Percentiles rank a stretch among this genome's conserved stretches.
These are phyloP conservation scores for Ramaria sp. DNA, from an alignment of 768 basidiomycete species.

Conservation along the genomic window DNA sequence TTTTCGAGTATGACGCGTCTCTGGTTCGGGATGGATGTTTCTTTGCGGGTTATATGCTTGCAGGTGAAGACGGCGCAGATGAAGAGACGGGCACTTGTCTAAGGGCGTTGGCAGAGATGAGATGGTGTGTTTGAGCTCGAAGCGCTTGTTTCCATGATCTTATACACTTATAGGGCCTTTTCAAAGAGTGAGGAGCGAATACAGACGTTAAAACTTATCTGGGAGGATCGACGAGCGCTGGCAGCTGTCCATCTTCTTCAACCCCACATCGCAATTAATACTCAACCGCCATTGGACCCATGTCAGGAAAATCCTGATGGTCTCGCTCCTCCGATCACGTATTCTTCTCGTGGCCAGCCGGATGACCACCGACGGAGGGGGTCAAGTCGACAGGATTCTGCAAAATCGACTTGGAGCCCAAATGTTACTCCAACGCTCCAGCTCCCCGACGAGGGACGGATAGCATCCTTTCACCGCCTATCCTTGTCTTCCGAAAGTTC, in stretches of 20 bases:
- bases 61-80: slow-evolving; percentile 37
- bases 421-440: neutral
- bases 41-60: slow-evolving; percentile 72
- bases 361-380: neutral
- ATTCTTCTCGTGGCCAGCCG: neutral
- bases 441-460: neutral
- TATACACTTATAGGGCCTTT: slow-evolving; percentile 26
- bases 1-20: slow-evolving; percentile 81
- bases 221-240: slow-evolving; percentile 24
- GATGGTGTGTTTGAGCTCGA: slow-evolving; percentile 38
- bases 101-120: slow-evolving; percentile 67
- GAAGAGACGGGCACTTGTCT: slow-evolving; percentile 52
- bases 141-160: neutral
- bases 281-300: neutral
- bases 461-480: neutral
- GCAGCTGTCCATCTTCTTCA: neutral
- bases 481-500: slow-evolving; percentile 8
- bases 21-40: slow-evolving; percentile 84
- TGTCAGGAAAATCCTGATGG: neutral
- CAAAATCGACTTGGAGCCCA: neutral
- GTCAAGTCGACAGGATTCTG: neutral
- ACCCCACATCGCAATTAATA: neutral
- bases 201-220: slow-evolving; percentile 42
- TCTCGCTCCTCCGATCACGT: neutral
- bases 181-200: slow-evolving; percentile 65